These are phyloP conservation scores for Atkinsonella hypoxylon DNA, from an alignment of 2,329 filamentous ascomycete species.

Conservation along the genomic window DNA sequence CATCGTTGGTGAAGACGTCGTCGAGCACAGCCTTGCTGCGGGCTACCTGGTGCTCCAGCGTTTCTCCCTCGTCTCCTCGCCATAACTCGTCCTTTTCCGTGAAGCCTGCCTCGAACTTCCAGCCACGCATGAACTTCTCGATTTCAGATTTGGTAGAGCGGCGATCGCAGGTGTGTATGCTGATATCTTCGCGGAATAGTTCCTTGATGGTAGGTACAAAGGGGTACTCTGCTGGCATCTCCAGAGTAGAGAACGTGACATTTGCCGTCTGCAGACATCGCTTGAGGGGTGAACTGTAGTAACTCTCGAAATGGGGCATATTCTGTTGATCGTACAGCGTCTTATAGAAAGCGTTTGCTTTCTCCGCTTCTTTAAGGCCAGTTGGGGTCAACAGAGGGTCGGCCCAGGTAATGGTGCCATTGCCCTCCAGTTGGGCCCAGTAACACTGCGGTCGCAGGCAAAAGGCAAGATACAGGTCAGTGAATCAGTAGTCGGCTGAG, in stretches of 20 bases:
- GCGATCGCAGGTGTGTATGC: slow-evolving; percentile 56
- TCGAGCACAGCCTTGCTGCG: slow-evolving; percentile 40
- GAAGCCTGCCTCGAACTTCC: slow-evolving; percentile 49
- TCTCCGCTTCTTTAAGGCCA: slow-evolving; percentile 44
- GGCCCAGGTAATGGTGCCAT: slow-evolving; percentile 49
- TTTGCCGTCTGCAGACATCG: slow-evolving; percentile 52
- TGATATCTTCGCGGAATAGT: slow-evolving; percentile 51
- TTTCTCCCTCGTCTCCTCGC: slow-evolving; percentile 30
- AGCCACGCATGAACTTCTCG: slow-evolving; percentile 36
- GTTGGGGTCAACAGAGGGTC: slow-evolving; percentile 49
- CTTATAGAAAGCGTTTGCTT: slow-evolving; percentile 48
- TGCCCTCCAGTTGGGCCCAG: slow-evolving; percentile 53
- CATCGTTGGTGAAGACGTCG: slow-evolving; percentile 42
- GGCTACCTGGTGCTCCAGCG: slow-evolving; percentile 33
- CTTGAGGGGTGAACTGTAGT: slow-evolving; percentile 52
- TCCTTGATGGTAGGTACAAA: slow-evolving; percentile 54
- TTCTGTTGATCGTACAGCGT: slow-evolving; percentile 36
- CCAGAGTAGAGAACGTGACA: slow-evolving; percentile 44
- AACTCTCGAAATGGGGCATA: slow-evolving; percentile 49
- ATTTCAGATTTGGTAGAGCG: slow-evolving; percentile 45
- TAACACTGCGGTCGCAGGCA: slow-evolving; percentile 36
- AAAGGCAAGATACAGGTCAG: background rate
- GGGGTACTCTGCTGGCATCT: slow-evolving; percentile 34
- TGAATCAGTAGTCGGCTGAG: background rate
- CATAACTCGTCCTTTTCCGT: slow-evolving; percentile 39